Conservation (phyloP, 768 basidiomycete species). For the Boletus tomentosulus region DNA sequence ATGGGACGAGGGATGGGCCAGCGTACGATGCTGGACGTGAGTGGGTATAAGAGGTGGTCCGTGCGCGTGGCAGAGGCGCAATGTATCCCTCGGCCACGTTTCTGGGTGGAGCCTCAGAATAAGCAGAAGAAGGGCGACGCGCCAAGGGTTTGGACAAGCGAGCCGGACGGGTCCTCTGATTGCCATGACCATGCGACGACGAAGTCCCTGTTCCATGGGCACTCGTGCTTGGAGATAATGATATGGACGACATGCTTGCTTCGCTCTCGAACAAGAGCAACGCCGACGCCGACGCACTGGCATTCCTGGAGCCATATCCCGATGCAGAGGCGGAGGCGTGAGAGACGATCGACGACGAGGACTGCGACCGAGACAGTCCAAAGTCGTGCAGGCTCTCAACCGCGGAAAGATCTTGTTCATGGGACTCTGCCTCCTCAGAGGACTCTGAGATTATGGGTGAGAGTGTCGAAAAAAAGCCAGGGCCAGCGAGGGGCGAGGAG, state of each 20-base stretch:
- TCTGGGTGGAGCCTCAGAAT: background rate
- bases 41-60: conserved; percentile 14
- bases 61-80: conserved; percentile 20
- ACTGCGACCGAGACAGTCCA: conserved; percentile 4
- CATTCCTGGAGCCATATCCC: conserved; percentile 13
- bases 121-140: conserved; percentile 7
- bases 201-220: conserved; percentile 5
- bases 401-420: background rate
- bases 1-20: background rate
- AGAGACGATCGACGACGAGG: conserved; percentile 18
- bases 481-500: conserved; percentile 28
- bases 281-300: conserved; percentile 7
- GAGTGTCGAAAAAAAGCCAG: conserved; percentile 25
- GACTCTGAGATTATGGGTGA: conserved; percentile 22
- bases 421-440: conserved; percentile 13
- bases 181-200: conserved; percentile 19
- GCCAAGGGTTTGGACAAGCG: conserved; percentile 14
- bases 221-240: conserved; percentile 8
- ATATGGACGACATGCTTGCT: conserved; percentile 23
- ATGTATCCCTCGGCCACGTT: conserved; percentile 4
- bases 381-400: background rate
- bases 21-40: conserved; percentile 19
- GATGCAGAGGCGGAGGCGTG: conserved; percentile 12
- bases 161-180: conserved; percentile 2
- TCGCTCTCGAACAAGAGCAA: conserved; percentile 10